Evolutionary conservation across 768 basidiomycete genomes (phyloP).

Genomic region (Kwoniella bestiolae): DNA sequence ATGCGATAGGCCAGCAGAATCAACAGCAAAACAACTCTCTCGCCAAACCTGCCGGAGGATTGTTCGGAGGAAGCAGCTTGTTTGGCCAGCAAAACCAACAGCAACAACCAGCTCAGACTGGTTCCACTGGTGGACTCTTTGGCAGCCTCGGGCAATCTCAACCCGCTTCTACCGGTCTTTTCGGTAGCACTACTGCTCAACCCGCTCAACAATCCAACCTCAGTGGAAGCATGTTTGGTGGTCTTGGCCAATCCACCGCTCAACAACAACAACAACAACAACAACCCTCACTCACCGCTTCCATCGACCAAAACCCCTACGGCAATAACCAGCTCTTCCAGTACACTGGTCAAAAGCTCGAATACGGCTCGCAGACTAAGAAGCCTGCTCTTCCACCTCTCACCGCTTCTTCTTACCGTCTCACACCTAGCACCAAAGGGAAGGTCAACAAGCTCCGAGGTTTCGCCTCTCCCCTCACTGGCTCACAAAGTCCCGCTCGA

Average conservation of each 20-base stretch:
- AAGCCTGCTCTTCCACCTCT: constrained; percentile 56
- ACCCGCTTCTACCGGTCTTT: constrained; percentile 48
- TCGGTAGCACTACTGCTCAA: constrained; percentile 58
- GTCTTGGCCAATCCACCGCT: constrained; percentile 61
- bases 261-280: constrained; percentile 63
- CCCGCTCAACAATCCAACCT: constrained; percentile 50
- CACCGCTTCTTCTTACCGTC: constrained; percentile 50
- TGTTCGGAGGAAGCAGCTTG: constrained; percentile 40
- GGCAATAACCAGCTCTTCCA: constrained; percentile 59
- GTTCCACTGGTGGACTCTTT: constrained; percentile 53
- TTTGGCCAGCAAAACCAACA: constrained; percentile 50
- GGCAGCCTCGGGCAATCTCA: constrained; percentile 58
- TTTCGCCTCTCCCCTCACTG: constrained; percentile 49
- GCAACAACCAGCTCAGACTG: constrained; percentile 48
- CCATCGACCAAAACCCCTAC: constrained; percentile 73
- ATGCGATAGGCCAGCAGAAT: constrained; percentile 56
- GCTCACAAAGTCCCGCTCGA: constrained; percentile 36
- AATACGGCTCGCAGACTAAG: constrained; percentile 49
- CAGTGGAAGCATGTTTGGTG: constrained; percentile 62
- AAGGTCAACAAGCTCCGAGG: constrained; percentile 53
- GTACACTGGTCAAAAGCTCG: constrained; percentile 51
- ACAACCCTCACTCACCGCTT: constrained; percentile 68
- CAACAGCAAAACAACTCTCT: constrained; percentile 46
- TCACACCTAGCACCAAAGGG: constrained; percentile 50
- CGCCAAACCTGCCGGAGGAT: constrained; percentile 39